Evolutionary conservation across 2,329 filamentous ascomycete species (phyloP).

Genomic region (Akanthomyces muscarius): DNA sequence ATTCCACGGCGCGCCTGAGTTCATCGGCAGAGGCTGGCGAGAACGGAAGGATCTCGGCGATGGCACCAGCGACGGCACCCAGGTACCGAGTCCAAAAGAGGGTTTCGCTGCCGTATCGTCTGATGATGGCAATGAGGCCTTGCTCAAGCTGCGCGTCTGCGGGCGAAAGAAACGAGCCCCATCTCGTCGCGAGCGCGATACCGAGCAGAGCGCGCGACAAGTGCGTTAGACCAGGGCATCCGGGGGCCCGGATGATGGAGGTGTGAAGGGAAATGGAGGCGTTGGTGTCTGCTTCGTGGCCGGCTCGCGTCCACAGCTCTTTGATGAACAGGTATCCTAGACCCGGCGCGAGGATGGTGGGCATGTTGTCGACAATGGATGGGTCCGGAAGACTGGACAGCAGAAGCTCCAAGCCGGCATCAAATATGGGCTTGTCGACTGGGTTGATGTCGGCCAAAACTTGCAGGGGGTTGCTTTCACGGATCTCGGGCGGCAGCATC

Average conservation of each 20-base stretch:
- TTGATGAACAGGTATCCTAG: slow-evolving; percentile 43
- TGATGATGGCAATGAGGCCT: slow-evolving; percentile 41
- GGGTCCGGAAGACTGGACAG: slow-evolving; percentile 40
- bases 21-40: slow-evolving; percentile 35
- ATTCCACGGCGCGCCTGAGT: slow-evolving; percentile 32
- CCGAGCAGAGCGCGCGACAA: slow-evolving; percentile 66
- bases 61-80: slow-evolving; percentile 43
- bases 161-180: slow-evolving; percentile 58
- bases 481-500: slow-evolving; percentile 55
- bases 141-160: slow-evolving; percentile 42
- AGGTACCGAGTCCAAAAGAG: slow-evolving; percentile 53
- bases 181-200: slow-evolving; percentile 68
- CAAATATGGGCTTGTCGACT: slow-evolving; percentile 29
- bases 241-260: slow-evolving; percentile 64
- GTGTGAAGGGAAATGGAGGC: slow-evolving; percentile 68
- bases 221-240: slow-evolving; percentile 71
- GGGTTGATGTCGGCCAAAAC: slow-evolving; percentile 28
- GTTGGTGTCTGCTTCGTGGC: slow-evolving; percentile 48
- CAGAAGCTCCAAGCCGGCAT: slow-evolving; percentile 37
- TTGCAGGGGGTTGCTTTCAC: slow-evolving; percentile 61
- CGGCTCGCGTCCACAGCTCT: slow-evolving; percentile 50
- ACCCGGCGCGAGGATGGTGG: slow-evolving; percentile 41
- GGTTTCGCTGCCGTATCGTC: slow-evolving; percentile 34
- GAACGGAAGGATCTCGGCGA: slow-evolving; percentile 41
- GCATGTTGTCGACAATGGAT: slow-evolving; percentile 32